Evolutionary conservation across 768 basidiomycete genomes (phyloP).

Genomic region (Cystofilobasidium macerans): DNA sequence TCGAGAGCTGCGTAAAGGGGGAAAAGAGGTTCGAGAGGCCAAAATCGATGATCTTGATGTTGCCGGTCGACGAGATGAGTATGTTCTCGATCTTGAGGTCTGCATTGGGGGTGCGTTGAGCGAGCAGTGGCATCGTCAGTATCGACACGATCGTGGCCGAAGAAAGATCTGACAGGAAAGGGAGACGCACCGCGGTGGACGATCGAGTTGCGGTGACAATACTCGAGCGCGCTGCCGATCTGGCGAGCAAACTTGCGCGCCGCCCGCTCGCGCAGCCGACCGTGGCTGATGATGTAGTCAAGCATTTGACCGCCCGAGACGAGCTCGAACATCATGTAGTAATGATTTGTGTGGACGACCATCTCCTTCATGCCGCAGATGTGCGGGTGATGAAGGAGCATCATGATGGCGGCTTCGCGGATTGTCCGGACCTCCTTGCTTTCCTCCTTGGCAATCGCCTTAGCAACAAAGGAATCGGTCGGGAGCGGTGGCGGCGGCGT

Average conservation of each 20-base stretch:
- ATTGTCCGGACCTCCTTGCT: conserved; percentile 94
- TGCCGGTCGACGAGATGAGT: conserved; percentile 92
- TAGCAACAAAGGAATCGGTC: conserved; percentile 52
- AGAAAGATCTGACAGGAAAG: neutral
- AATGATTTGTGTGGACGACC: conserved; percentile 93
- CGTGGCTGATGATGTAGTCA: conserved; percentile 98
- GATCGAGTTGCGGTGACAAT: conserved; percentile 93
- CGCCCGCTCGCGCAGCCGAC: conserved; percentile 82
- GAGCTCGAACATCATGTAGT: conserved; percentile 99
- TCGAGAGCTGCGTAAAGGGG: conserved; percentile 67
- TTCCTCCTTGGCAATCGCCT: conserved; percentile 68
- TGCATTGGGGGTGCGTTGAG: neutral
- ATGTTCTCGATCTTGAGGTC: conserved; percentile 99
- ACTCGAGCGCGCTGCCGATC: conserved; percentile 89
- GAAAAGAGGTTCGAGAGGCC: conserved; percentile 93
- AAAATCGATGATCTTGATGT: conserved; percentile 99
- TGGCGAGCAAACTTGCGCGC: conserved; percentile 96
- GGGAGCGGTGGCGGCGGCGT: conserved; percentile 34
- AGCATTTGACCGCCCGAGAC: conserved; percentile 99
- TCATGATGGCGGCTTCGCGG: conserved; percentile 85
- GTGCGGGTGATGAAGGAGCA: conserved; percentile 95
- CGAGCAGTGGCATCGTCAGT: no score
- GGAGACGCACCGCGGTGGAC: conserved; percentile 61
- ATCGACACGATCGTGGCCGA: no score
- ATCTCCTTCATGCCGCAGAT: conserved; percentile 99